Conservation (phyloP, 345 rosid genomes). For the Aegle marmelos region DNA sequence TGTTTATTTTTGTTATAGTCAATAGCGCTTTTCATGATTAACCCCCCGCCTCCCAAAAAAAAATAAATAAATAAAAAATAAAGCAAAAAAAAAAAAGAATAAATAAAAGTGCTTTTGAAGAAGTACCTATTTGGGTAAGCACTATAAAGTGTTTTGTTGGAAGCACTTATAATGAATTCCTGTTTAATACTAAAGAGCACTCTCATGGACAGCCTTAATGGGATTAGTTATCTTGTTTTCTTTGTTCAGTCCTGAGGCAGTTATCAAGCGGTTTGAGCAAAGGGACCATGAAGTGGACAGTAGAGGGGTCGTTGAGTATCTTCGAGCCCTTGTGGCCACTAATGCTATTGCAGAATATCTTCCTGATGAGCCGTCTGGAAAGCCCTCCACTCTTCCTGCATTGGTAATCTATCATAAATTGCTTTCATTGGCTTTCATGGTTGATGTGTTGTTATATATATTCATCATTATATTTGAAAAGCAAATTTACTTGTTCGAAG, state of each 20-base stretch:
- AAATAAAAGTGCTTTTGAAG: not conserved
- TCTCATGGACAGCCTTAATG: not conserved
- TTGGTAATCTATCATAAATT: constrained; percentile 41
- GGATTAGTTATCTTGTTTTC: not conserved
- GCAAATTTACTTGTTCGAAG: not conserved
- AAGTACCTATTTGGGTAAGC: not conserved
- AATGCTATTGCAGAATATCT: constrained; percentile 86
- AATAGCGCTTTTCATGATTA: not conserved
- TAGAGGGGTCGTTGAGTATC: constrained; percentile 85
- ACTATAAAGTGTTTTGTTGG: not conserved
- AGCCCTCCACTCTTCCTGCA: constrained; percentile 79
- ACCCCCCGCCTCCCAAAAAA: too few species aligned
- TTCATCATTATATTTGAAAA: not conserved
- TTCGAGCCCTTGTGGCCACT: constrained; percentile 80
- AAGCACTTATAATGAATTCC: not conserved
- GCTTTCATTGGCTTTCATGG: not conserved
- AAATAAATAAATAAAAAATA: too few species aligned
- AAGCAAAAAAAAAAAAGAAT: not conserved
- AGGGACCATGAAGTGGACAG: constrained; percentile 81
- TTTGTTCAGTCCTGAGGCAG: constrained; percentile 73
- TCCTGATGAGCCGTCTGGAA: constrained; percentile 83
- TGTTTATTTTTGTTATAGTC: not conserved
- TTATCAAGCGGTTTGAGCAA: constrained; percentile 83
- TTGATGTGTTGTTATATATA: not conserved
- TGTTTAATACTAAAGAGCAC: not conserved